Conservation (phyloP, 352 stramenopile species). For the Phytophthora cryptogea region DNA sequence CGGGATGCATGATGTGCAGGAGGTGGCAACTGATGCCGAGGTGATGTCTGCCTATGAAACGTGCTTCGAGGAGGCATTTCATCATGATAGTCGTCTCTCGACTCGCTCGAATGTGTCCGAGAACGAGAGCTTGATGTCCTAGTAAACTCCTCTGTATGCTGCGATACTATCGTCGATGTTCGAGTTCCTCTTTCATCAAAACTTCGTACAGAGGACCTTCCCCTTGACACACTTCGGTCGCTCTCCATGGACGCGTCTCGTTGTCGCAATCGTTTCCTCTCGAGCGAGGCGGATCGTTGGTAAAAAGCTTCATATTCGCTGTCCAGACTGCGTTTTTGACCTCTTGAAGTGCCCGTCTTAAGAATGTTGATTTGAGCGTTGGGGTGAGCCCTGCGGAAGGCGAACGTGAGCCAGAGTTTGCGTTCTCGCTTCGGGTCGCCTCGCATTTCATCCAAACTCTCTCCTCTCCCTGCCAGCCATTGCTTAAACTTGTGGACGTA, state of each 20-base stretch:
- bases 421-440: conserved; percentile 12
- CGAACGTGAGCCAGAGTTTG: conserved; percentile 21
- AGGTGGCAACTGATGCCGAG: conserved; percentile 1
- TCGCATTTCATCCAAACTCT: conserved; percentile 5
- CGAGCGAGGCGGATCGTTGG: conserved; percentile 4
- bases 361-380: no score
- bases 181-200: background rate
- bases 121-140: background rate
- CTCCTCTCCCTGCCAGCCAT: conserved; percentile 8
- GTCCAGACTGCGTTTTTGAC: conserved; percentile 18
- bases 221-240: conserved; percentile 7
- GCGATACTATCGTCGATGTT: background rate
- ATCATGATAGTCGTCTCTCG: background rate
- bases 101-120: conserved; percentile 1
- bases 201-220: background rate
- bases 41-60: background rate
- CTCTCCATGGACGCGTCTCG: conserved; percentile 8
- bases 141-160: background rate
- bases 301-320: conserved; percentile 21
- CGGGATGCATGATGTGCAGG: background rate
- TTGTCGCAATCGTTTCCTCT: conserved; percentile 10
- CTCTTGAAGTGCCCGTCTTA: background rate
- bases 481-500: conserved; percentile 9
- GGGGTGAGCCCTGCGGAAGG: conserved; percentile 2
- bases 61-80: conserved; percentile 15